Percentiles rank a stretch among this genome's conserved stretches.
Conservation (phyloP, 345 rosid genomes). For the Arabidopsis thaliana region TAIR10.1 NC_003071.7:14236501-14237000, state of each 20-base stretch:
- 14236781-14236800: slow-evolving; percentile 28
- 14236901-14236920: slow-evolving; percentile 34
- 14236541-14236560: slow-evolving; percentile 64
- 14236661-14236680: slow-evolving; percentile 27
- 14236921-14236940: slow-evolving; percentile 49
- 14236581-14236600: background rate
- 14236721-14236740: slow-evolving; percentile 2
- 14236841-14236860: slow-evolving; percentile 15
- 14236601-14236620: slow-evolving; percentile 13
- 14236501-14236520: slow-evolving; percentile 67
- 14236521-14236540: slow-evolving; percentile 55
- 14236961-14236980: slow-evolving; percentile 62
- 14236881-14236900: slow-evolving; percentile 16
- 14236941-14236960: slow-evolving; percentile 3
- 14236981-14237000: slow-evolving; percentile 64
- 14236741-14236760: slow-evolving; percentile 19
- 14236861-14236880: slow-evolving; percentile 19
- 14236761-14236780: slow-evolving; percentile 5
- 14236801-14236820: background rate
- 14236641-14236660: slow-evolving; percentile 15
- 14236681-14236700: slow-evolving; percentile 3
- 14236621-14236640: slow-evolving; percentile 26
- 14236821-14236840: slow-evolving; percentile 16
- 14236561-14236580: slow-evolving; percentile 29
- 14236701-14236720: background rate